phyloP scores from a whole-genome alignment of 2,329 filamentous ascomycete genomes.

The Mariannaea sp. region DNA sequence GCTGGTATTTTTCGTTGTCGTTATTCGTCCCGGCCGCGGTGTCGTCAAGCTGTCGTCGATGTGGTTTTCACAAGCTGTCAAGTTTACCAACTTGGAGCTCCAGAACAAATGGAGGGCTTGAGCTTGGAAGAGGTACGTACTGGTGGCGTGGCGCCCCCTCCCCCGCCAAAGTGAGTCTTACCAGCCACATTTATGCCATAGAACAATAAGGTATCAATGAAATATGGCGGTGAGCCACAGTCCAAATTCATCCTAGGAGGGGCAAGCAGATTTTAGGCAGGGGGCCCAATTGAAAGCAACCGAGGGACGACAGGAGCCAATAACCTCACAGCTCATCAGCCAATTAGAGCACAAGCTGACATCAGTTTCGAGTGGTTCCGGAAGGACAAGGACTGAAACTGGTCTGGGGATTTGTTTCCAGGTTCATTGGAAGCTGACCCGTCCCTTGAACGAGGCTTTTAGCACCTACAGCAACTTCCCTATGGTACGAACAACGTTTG shows the following conservation, averaged over 20 bases:
- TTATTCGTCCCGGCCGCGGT: background rate
- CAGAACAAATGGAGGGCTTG: background rate
- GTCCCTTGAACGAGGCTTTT: no score
- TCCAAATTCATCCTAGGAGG: background rate
- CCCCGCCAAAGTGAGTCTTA: no score
- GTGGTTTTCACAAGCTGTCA: slow-evolving; percentile 34
- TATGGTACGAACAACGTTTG: no score
- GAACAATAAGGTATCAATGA: background rate
- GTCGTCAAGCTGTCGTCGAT: slow-evolving; percentile 20
- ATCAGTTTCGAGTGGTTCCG: slow-evolving; percentile 28
- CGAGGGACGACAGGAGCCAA: background rate
- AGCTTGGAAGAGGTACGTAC: slow-evolving; percentile 10
- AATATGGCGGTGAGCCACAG: slow-evolving; percentile 3
- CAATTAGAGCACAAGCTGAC: slow-evolving; percentile 31
- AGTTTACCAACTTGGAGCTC: slow-evolving; percentile 29
- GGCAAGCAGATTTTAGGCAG: background rate
- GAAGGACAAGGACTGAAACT: slow-evolving; percentile 5
- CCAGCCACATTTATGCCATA: background rate
- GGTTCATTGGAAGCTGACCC: no score
- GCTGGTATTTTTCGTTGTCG: slow-evolving; percentile 20
- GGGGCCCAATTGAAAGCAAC: slow-evolving; percentile 14
- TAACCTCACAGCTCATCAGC: slow-evolving; percentile 18
- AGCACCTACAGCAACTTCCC: no score
- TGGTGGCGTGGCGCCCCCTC: background rate
- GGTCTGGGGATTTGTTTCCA: no score